phyloP scores from a whole-genome alignment of 441 rosid genomes.

The Arabidopsis lyrata region DNA sequence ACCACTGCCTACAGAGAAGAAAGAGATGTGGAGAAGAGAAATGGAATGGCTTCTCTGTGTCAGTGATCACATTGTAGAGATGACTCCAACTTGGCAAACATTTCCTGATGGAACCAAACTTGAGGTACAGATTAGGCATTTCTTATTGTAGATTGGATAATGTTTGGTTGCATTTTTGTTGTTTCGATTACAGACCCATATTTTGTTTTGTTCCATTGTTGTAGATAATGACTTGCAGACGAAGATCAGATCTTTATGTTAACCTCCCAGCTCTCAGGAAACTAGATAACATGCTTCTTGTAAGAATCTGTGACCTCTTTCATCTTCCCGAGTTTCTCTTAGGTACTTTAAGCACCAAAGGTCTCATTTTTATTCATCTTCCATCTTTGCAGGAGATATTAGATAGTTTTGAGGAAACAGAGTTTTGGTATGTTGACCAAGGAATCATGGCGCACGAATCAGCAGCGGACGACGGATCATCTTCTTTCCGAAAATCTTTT shows the following conservation, averaged over 20 bases:
- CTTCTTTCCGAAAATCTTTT: slow-evolving; percentile 73
- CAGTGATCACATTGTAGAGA: slow-evolving; percentile 94
- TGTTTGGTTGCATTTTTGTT: not conserved
- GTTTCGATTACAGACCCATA: not conserved
- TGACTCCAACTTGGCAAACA: slow-evolving; percentile 90
- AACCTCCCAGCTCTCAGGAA: slow-evolving; percentile 93
- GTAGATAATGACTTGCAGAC: slow-evolving; percentile 96
- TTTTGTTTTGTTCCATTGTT: slow-evolving; percentile 25
- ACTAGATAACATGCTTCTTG: slow-evolving; percentile 97
- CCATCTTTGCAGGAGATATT: slow-evolving; percentile 75
- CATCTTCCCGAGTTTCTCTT: slow-evolving; percentile 16
- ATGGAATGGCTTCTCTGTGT: slow-evolving; percentile 97
- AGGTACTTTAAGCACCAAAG: slow-evolving; percentile 25
- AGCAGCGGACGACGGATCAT: slow-evolving; percentile 81
- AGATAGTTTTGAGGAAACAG: slow-evolving; percentile 78
- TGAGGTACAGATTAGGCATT: slow-evolving; percentile 60
- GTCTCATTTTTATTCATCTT: slow-evolving; percentile 17
- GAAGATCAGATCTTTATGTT: slow-evolving; percentile 84
- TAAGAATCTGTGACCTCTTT: slow-evolving; percentile 49
- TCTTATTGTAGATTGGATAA: not conserved
- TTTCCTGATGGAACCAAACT: slow-evolving; percentile 95
- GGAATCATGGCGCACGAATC: slow-evolving; percentile 81
- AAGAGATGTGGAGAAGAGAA: slow-evolving; percentile 98
- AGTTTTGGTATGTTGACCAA: slow-evolving; percentile 97
- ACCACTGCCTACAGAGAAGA: slow-evolving; percentile 81